These are phyloP conservation scores for Solanum lycopersicoides DNA, from an alignment of 257 asterid genomes.

Conservation along the genomic window DNA sequence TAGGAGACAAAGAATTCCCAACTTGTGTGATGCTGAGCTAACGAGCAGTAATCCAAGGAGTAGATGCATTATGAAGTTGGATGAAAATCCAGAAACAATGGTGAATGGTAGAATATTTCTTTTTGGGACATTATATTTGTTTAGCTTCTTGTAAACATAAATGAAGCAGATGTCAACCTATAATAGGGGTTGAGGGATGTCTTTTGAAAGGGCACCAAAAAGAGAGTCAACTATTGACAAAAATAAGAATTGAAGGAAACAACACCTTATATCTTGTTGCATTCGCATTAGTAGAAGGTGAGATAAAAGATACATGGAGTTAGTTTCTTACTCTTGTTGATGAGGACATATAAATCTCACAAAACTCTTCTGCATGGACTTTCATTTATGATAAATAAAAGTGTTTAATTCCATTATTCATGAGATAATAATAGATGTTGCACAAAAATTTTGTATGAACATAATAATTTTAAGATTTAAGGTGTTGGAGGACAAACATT, in stretches of 20 bases:
- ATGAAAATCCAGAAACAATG: not conserved
- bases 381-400: too few relatives aligned
- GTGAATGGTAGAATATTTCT: not conserved
- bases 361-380: too few relatives aligned
- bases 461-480: too few relatives aligned
- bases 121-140: not conserved
- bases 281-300: not conserved
- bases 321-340: too few relatives aligned
- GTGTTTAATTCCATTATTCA: too few relatives aligned
- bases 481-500: too few relatives aligned
- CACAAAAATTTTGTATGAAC: too few relatives aligned
- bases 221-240: too few relatives aligned
- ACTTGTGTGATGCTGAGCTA: not conserved
- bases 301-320: too few relatives aligned
- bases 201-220: not conserved
- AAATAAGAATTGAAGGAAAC: not conserved
- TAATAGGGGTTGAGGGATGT: not conserved
- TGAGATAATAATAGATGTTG: too few relatives aligned
- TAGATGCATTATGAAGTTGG: not conserved
- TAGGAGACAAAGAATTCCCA: not conserved
- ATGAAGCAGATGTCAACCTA: not conserved
- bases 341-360: too few relatives aligned
- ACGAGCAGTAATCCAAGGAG: not conserved
- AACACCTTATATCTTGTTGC: not conserved
- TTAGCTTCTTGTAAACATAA: too few relatives aligned